Evolutionary conservation across 2,329 filamentous ascomycete genomes (phyloP).

Genomic region (Botrytis aclada): DNA sequence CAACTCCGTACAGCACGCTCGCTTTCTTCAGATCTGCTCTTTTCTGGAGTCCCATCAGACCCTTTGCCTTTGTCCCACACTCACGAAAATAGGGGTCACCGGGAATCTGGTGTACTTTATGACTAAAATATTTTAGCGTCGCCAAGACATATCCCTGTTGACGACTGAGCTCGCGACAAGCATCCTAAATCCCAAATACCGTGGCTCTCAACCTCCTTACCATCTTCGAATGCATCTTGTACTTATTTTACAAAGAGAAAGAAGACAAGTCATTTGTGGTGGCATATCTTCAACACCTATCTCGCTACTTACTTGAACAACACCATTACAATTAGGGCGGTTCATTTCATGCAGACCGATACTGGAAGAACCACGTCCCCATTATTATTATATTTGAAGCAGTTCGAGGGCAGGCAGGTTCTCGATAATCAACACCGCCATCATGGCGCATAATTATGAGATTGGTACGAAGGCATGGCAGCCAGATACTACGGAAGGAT

Average conservation of each 20-base stretch:
- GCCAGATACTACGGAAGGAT: constrained; percentile 92
- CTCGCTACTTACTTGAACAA: constrained; percentile 9
- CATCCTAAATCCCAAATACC: constrained; percentile 20
- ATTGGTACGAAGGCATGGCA: constrained; percentile 98
- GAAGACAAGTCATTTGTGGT: constrained; percentile 20
- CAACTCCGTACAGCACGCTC: neutral
- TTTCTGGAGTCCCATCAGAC: neutral
- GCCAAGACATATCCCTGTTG: constrained; percentile 19
- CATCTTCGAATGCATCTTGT: constrained; percentile 18
- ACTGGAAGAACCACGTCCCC: constrained; percentile 26
- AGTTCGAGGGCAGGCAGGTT: constrained; percentile 24
- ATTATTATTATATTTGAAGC: constrained; percentile 27
- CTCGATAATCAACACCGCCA: constrained; percentile 28
- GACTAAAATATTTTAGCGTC: constrained; percentile 19
- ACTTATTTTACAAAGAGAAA: constrained; percentile 14
- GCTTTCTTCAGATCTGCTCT: neutral
- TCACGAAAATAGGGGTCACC: constrained; percentile 17
- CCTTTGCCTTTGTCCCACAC: neutral
- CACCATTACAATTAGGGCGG: constrained; percentile 15
- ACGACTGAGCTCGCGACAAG: constrained; percentile 18
- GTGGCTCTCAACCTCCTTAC: constrained; percentile 19
- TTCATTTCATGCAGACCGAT: constrained; percentile 31
- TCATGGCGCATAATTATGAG: constrained; percentile 92
- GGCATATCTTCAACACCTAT: constrained; percentile 20
- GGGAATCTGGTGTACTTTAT: neutral